A percentile compares a stretch with the other conserved stretches of the same genome.
phyloP scores from a whole-genome alignment of 139 green algal genomes.

The Chlamydomonas incerta region DNA sequence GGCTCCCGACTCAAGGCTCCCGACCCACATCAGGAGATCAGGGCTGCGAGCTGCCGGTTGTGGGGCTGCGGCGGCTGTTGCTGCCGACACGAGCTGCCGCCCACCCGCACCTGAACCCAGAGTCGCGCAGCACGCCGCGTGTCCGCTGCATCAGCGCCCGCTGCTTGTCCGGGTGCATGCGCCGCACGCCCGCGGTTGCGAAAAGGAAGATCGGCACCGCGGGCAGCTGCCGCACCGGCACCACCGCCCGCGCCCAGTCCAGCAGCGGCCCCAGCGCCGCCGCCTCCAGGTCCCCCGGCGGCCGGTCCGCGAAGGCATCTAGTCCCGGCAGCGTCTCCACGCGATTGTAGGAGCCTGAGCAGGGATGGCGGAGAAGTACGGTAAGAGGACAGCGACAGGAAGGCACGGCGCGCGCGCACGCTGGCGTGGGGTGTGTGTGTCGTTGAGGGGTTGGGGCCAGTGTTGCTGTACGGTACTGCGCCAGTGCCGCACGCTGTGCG shows the following conservation, averaged over 20 bases:
- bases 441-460: too few species aligned
- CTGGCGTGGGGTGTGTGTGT: too few species aligned
- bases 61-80: too few species aligned
- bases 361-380: background rate
- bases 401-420: background rate
- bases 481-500: too few species aligned
- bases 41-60: too few species aligned
- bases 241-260: constrained; percentile 81
- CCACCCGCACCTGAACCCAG: constrained; percentile 55
- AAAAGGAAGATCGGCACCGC: constrained; percentile 81
- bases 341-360: constrained; percentile 76
- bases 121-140: constrained; percentile 48
- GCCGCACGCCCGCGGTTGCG: constrained; percentile 78
- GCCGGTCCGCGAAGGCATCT: constrained; percentile 67
- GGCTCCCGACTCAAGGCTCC: too few species aligned
- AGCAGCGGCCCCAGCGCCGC: constrained; percentile 79
- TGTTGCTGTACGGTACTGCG: too few species aligned
- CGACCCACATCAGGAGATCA: too few species aligned
- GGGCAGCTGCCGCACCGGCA: constrained; percentile 58
- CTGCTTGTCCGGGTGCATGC: constrained; percentile 52
- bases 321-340: constrained; percentile 92
- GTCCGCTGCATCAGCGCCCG: constrained; percentile 57
- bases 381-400: too few species aligned
- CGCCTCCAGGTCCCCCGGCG: constrained; percentile 25
- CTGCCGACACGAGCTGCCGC: too few species aligned